These are phyloP conservation scores for Setaria viridis DNA, from an alignment of 202 grass and related monocot genomes.

Conservation along the genomic window DNA sequence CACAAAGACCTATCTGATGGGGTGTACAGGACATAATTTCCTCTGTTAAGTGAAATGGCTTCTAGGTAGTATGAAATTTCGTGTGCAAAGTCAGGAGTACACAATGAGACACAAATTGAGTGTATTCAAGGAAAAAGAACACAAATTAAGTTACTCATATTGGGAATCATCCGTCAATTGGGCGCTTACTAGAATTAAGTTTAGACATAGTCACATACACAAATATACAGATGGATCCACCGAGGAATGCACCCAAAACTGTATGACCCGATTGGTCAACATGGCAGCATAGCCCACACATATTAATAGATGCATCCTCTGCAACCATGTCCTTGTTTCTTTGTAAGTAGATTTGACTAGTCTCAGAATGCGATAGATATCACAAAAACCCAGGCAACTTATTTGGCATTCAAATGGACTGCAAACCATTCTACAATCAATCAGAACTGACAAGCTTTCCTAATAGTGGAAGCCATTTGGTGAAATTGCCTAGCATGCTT, in stretches of 20 bases:
- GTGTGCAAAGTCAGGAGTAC: background rate
- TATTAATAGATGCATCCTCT: background rate
- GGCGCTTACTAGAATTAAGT: background rate
- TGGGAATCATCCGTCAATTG: background rate
- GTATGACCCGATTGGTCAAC: background rate
- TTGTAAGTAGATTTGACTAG: background rate
- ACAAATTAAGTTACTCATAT: background rate
- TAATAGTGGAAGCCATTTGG: background rate
- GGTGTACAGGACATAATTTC: background rate
- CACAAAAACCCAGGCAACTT: background rate
- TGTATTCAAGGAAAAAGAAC: background rate
- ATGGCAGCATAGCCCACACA: background rate
- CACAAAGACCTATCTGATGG: conserved; percentile 1
- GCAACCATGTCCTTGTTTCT: background rate
- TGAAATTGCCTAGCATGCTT: background rate
- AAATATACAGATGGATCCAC: background rate
- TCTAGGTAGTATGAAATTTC: background rate
- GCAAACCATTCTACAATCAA: background rate
- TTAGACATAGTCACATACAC: background rate
- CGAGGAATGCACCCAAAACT: background rate
- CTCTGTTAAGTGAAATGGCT: background rate
- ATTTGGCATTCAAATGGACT: conserved; percentile 1
- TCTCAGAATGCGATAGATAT: background rate
- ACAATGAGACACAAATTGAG: background rate
- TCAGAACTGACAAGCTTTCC: background rate